These are phyloP conservation scores for Trypanosomatidae sp. DNA, from an alignment of 208 protist genomes.

Conservation along the genomic window DNA sequence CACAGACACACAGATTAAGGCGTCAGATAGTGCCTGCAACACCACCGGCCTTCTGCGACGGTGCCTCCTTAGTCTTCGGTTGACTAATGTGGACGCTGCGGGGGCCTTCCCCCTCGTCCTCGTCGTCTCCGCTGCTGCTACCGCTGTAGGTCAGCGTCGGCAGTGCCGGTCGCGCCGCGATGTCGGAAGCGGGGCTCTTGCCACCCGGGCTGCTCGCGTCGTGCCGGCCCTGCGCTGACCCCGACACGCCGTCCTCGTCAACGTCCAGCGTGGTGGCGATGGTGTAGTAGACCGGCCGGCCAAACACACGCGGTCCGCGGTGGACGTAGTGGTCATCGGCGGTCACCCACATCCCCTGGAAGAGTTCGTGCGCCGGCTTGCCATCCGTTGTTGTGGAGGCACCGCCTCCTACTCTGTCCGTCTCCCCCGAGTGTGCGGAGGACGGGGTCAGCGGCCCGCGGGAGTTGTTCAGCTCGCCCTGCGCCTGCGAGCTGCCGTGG, in stretches of 20 bases:
- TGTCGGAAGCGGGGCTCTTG: no score
- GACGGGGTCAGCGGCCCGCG: background rate
- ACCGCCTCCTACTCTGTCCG: no score
- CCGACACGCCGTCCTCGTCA: slow-evolving; percentile 18
- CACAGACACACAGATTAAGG: no score
- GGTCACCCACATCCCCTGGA: slow-evolving; percentile 79
- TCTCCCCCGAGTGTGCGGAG: slow-evolving; percentile 5
- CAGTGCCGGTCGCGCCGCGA: background rate
- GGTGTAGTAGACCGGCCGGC: slow-evolving; percentile 66
- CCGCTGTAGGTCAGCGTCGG: slow-evolving; percentile 30
- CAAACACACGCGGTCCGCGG: slow-evolving; percentile 49
- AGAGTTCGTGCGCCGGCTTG: no score
- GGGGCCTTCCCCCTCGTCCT: background rate
- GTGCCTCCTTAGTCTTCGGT: no score
- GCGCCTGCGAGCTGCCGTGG: background rate
- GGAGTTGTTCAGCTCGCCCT: background rate
- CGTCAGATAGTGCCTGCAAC: no score
- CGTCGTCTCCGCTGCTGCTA: slow-evolving; percentile 11
- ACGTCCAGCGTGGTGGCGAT: slow-evolving; percentile 43
- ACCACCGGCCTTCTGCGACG: no score
- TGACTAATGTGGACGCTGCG: no score
- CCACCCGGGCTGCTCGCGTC: no score
- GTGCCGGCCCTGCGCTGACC: background rate
- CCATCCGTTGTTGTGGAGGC: no score
- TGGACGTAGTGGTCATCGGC: slow-evolving; percentile 36